Percentiles rank a stretch among this genome's conserved stretches.
phyloP scores from a whole-genome alignment of 305 asterid species.

The Rubia peregrina region DNA sequence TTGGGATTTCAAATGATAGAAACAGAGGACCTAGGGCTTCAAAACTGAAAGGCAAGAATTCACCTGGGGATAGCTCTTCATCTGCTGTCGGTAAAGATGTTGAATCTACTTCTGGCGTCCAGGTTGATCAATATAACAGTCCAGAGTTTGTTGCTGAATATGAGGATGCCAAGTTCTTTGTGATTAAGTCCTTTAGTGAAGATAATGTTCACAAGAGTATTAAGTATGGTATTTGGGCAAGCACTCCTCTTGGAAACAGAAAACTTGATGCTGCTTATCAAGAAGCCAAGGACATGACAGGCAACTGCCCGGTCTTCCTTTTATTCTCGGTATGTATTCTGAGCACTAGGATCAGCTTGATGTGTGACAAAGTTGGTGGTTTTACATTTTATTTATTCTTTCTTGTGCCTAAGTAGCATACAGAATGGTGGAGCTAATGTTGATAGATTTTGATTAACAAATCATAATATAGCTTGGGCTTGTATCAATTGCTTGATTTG shows the following conservation, averaged over 20 bases:
- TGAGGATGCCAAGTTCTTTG: conserved; percentile 74
- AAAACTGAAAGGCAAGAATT: conserved; percentile 56
- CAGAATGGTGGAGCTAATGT: neutral
- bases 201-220: conserved; percentile 95
- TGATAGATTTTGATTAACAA: neutral
- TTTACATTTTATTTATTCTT: neutral
- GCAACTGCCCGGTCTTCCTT: conserved; percentile 70
- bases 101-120: conserved; percentile 51
- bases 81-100: conserved; percentile 41
- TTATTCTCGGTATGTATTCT: conserved; percentile 68
- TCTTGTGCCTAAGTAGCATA: neutral
- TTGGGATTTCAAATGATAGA: conserved; percentile 64
- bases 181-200: conserved; percentile 94
- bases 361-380: neutral
- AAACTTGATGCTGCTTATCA: conserved; percentile 88
- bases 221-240: conserved; percentile 88
- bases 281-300: conserved; percentile 62
- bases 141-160: conserved; percentile 66
- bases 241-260: conserved; percentile 93
- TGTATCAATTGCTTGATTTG: neutral
- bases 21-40: conserved; percentile 96
- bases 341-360: conserved; percentile 9
- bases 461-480: neutral
- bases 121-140: conserved; percentile 48
- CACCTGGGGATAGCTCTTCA: conserved; percentile 54